Percentiles rank a stretch among this genome's conserved stretches.
phyloP scores from a whole-genome alignment of 2,329 filamentous ascomycete species.

The Paecilomyces fulvus region DNA sequence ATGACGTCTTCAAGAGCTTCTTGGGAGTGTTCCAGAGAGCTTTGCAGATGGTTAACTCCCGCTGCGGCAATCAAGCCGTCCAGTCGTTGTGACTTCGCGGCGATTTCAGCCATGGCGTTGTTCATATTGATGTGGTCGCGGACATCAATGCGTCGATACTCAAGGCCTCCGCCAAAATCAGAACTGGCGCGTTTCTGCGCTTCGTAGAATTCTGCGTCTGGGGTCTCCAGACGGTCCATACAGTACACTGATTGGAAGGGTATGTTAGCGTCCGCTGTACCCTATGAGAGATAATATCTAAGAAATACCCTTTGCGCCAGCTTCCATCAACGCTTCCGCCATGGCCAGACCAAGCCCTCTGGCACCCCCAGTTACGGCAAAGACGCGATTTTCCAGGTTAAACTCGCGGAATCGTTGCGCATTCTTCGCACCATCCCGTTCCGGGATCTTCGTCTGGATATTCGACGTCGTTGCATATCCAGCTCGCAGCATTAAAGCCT shows the following conservation, averaged over 20 bases:
- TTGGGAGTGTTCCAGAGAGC: slow-evolving; percentile 33
- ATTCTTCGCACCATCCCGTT: slow-evolving; percentile 14
- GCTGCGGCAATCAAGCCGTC: slow-evolving; percentile 37
- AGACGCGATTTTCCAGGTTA: slow-evolving; percentile 33
- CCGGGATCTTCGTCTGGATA: slow-evolving; percentile 24
- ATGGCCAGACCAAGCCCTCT: slow-evolving; percentile 38
- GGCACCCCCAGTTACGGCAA: slow-evolving; percentile 36
- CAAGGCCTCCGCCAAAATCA: slow-evolving; percentile 32
- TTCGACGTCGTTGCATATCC: slow-evolving; percentile 3
- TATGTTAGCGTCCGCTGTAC: neutral
- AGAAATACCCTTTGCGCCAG: slow-evolving; percentile 36
- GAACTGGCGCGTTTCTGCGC: slow-evolving; percentile 28
- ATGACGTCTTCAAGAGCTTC: slow-evolving; percentile 36
- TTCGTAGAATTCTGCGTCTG: slow-evolving; percentile 34
- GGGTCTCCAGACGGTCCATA: slow-evolving; percentile 38
- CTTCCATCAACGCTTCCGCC: slow-evolving; percentile 40
- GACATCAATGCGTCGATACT: slow-evolving; percentile 42
- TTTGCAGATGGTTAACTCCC: slow-evolving; percentile 34
- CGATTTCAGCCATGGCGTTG: slow-evolving; percentile 26
- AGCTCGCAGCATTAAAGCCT: neutral
- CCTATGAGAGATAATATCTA: neutral
- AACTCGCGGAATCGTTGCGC: slow-evolving; percentile 34
- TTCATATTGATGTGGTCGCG: slow-evolving; percentile 30
- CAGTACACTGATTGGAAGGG: slow-evolving; percentile 36
- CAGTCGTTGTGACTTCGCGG: slow-evolving; percentile 24